A percentile compares a stretch with the other conserved stretches of the same genome.
Conservation (phyloP, 768 basidiomycete species). For the Russula sp. region DNA sequence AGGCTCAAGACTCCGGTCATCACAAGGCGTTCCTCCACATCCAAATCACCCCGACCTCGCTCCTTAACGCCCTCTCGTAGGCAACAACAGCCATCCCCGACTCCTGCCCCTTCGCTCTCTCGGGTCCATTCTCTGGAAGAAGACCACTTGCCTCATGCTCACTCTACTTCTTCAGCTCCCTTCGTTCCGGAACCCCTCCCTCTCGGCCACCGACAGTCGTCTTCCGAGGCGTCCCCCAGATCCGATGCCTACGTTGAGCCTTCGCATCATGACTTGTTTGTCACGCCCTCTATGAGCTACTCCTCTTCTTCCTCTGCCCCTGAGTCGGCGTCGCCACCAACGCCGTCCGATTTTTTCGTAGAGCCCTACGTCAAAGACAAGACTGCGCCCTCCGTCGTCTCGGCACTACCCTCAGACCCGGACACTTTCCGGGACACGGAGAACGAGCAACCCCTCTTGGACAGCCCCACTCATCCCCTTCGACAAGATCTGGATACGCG, state of each 20-base stretch:
- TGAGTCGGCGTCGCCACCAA: slow-evolving; percentile 28
- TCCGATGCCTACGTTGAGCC: not conserved
- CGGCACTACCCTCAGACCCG: not conserved
- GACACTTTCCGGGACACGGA: not conserved
- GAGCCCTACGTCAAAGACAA: slow-evolving; percentile 6
- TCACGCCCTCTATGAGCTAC: slow-evolving; percentile 25
- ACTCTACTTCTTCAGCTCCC: not conserved
- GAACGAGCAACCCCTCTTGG: not conserved
- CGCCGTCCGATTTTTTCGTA: slow-evolving; percentile 22
- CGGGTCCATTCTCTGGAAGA: slow-evolving; percentile 18
- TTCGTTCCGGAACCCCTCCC: slow-evolving; percentile 1
- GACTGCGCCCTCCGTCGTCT: not conserved
- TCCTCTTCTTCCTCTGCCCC: slow-evolving; percentile 30
- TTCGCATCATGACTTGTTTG: slow-evolving; percentile 17
- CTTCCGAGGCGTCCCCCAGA: not conserved
- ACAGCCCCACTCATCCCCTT: not conserved
- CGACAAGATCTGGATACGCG: not conserved
- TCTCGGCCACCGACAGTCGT: not conserved
- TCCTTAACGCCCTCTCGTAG: slow-evolving; percentile 25
- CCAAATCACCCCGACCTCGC: slow-evolving; percentile 29
- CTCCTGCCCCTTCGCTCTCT: slow-evolving; percentile 22
- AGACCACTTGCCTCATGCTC: slow-evolving; percentile 5
- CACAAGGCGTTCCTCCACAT: slow-evolving; percentile 51
- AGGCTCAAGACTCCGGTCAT: slow-evolving; percentile 78
- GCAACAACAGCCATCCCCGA: slow-evolving; percentile 29